These are phyloP conservation scores for Magnaporthales sp. DNA, from an alignment of 2,329 filamentous ascomycete genomes.

Conservation along the genomic window DNA sequence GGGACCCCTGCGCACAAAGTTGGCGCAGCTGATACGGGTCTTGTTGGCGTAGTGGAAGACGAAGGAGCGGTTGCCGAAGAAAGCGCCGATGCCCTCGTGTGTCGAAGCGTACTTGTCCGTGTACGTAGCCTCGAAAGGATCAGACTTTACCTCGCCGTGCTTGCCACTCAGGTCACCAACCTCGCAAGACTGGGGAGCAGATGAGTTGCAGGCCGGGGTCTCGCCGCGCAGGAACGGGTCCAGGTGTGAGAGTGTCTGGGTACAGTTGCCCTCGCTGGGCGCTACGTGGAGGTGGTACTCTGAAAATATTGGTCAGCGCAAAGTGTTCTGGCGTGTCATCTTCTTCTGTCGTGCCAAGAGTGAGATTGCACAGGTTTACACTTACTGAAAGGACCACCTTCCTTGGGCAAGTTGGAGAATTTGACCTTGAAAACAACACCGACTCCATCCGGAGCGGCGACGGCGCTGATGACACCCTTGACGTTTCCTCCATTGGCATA, in stretches of 20 bases:
- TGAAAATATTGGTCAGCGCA: constrained; percentile 21
- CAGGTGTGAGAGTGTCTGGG: constrained; percentile 55
- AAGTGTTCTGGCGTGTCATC: background rate
- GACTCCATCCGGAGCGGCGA: constrained; percentile 16
- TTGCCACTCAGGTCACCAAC: constrained; percentile 72
- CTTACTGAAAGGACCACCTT: constrained; percentile 23
- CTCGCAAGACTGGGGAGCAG: constrained; percentile 56
- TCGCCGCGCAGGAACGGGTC: constrained; percentile 63
- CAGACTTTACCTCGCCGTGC: constrained; percentile 49
- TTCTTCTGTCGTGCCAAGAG: too few species aligned
- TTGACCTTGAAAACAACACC: constrained; percentile 22
- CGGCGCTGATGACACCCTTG: constrained; percentile 25
- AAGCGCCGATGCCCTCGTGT: constrained; percentile 38
- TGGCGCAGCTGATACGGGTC: constrained; percentile 56
- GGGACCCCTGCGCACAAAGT: constrained; percentile 32
- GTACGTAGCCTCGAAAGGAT: constrained; percentile 41
- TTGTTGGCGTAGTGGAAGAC: constrained; percentile 57
- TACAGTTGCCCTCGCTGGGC: constrained; percentile 62
- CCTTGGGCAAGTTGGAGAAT: constrained; percentile 22
- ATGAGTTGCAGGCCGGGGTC: constrained; percentile 47
- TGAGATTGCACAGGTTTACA: constrained; percentile 28
- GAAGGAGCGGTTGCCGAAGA: constrained; percentile 57
- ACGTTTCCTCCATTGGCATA: constrained; percentile 41
- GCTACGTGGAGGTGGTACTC: constrained; percentile 66
- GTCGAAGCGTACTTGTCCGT: constrained; percentile 51